Evolutionary conservation across 108 stramenopile species (phyloP).

Genomic region (Fragilaria radians): DNA sequence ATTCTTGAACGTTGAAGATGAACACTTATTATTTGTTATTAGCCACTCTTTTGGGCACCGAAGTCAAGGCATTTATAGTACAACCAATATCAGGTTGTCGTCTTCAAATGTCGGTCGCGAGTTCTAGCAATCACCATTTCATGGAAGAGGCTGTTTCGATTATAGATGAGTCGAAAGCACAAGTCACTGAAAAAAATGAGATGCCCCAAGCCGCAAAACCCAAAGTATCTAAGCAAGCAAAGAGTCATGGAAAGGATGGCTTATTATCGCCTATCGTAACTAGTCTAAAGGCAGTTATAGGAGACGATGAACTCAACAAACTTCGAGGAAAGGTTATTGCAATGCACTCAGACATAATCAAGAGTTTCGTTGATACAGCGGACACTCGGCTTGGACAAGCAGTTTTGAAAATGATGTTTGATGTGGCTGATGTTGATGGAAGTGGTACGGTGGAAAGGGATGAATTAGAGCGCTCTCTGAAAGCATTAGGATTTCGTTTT

Average conservation of each 20-base stretch:
- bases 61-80: too few relatives aligned
- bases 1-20: too few relatives aligned
- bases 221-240: background rate
- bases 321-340: slow-evolving; percentile 68
- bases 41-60: too few relatives aligned
- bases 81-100: too few relatives aligned
- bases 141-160: too few relatives aligned
- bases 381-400: slow-evolving; percentile 56
- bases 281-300: slow-evolving; percentile 49
- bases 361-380: slow-evolving; percentile 58
- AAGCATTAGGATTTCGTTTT: slow-evolving; percentile 58
- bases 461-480: slow-evolving; percentile 46
- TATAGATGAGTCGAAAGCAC: too few relatives aligned
- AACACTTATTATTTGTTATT: too few relatives aligned
- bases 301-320: slow-evolving; percentile 58
- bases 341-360: slow-evolving; percentile 67
- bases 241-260: slow-evolving; percentile 24
- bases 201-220: background rate
- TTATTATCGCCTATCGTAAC: slow-evolving; percentile 68
- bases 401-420: slow-evolving; percentile 47
- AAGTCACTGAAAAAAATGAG: too few relatives aligned
- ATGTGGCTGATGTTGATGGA: slow-evolving; percentile 44
- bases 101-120: too few relatives aligned
- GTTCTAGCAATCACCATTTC: too few relatives aligned
- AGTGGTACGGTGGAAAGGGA: slow-evolving; percentile 53